These are phyloP conservation scores for Lanmaoa rubissima DNA, from an alignment of 768 basidiomycete species.

Conservation along the genomic window DNA sequence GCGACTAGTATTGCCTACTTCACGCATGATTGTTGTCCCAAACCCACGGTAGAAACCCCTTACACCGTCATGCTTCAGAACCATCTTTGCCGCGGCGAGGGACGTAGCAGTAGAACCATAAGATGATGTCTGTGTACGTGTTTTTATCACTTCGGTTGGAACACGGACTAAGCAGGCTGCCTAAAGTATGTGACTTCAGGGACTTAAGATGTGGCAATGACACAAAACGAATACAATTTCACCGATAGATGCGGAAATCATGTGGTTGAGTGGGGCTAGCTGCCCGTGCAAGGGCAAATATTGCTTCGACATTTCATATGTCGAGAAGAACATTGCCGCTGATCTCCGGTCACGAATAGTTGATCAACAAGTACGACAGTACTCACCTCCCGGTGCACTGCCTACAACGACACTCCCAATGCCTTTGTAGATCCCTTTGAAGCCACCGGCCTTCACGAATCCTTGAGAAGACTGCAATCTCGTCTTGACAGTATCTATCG, in stretches of 20 bases:
- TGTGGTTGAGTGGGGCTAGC: constrained; percentile 62
- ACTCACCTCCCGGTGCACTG: constrained; percentile 89
- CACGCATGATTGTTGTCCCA: constrained; percentile 70
- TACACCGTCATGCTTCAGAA: constrained; percentile 62
- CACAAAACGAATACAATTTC: constrained; percentile 47
- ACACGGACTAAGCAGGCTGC: constrained; percentile 91
- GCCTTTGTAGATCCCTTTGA: constrained; percentile 89
- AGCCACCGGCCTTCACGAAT: constrained; percentile 82
- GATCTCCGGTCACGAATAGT: constrained; percentile 5
- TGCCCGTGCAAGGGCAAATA: constrained; percentile 59
- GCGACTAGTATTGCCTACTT: constrained; percentile 36
- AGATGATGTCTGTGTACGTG: constrained; percentile 81
- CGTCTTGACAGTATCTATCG: constrained; percentile 96
- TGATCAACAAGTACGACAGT: neutral
- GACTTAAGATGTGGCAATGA: constrained; percentile 4
- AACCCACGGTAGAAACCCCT: constrained; percentile 88
- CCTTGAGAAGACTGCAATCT: constrained; percentile 88
- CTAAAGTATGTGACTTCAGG: constrained; percentile 36
- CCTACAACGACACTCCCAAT: constrained; percentile 93
- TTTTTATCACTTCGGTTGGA: constrained; percentile 96
- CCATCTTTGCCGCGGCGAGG: constrained; percentile 51
- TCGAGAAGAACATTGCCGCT: constrained; percentile 96
- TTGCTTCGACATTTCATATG: constrained; percentile 86
- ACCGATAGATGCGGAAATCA: constrained; percentile 56
- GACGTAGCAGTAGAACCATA: constrained; percentile 68